Percentiles rank a stretch among this genome's conserved stretches.
These are phyloP conservation scores for Thozetella sp. DNA, from an alignment of 495 filamentous ascomycete genomes.

Conservation along the genomic window DNA sequence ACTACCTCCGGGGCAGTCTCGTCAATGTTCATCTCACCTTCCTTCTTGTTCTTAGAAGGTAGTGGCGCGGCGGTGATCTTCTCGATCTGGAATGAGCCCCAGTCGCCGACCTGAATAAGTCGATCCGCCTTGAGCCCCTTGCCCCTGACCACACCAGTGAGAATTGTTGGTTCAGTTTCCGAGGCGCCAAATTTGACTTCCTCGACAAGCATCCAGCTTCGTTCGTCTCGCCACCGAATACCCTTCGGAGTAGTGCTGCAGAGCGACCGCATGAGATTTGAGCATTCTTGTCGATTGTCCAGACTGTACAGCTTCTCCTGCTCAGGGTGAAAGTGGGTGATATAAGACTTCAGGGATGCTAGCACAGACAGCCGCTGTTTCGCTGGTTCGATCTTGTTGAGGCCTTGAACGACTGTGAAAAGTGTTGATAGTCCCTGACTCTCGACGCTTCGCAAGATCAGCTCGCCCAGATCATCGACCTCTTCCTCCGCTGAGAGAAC, in stretches of 20 bases:
- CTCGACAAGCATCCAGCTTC: constrained; percentile 93
- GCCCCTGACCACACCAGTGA: constrained; percentile 89
- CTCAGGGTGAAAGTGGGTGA: constrained; percentile 88
- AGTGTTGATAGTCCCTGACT: constrained; percentile 91
- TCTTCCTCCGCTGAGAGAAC: constrained; percentile 79
- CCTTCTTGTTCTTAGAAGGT: constrained; percentile 52
- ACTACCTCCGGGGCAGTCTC: constrained; percentile 45
- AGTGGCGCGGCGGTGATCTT: constrained; percentile 77
- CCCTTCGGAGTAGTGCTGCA: constrained; percentile 92
- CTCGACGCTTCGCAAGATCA: constrained; percentile 82
- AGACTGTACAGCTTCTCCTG: constrained; percentile 86
- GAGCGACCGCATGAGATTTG: constrained; percentile 84
- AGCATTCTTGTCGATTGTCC: constrained; percentile 84
- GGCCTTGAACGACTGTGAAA: constrained; percentile 74
- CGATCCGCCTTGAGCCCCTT: constrained; percentile 86
- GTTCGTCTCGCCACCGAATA: constrained; percentile 87
- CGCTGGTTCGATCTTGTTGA: constrained; percentile 74
- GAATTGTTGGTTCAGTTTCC: constrained; percentile 56
- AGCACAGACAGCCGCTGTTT: constrained; percentile 78
- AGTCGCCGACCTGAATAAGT: constrained; percentile 88
- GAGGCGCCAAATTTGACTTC: constrained; percentile 68
- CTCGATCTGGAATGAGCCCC: constrained; percentile 93
- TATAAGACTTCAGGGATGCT: constrained; percentile 82
- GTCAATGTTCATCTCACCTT: constrained; percentile 75
- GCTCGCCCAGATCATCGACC: constrained; percentile 79